A percentile compares a stretch with the other conserved stretches of the same genome.
Conservation (phyloP, 2,329 filamentous ascomycete genomes). For the Xylaria sp. region DNA sequence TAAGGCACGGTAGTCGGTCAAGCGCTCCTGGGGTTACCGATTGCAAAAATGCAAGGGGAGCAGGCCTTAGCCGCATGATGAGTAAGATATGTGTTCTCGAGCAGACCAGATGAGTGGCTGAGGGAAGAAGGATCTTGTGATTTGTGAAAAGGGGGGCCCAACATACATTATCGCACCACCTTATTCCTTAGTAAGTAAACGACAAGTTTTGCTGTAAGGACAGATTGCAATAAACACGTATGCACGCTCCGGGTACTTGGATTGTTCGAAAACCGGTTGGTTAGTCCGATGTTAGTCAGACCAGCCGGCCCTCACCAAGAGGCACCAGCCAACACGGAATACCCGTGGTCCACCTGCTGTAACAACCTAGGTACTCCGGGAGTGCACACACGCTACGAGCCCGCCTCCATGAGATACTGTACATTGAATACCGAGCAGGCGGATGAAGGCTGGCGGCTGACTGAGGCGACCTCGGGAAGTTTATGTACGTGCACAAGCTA, state of each 20-base stretch:
- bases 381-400: background rate
- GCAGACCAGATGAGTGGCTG: conserved; percentile 20
- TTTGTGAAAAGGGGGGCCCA: conserved; percentile 24
- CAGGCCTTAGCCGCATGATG: conserved; percentile 26
- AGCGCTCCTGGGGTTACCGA: background rate
- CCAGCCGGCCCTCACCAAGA: background rate
- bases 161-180: conserved; percentile 18
- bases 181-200: conserved; percentile 16
- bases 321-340: background rate
- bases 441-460: background rate
- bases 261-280: background rate
- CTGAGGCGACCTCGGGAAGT: too few relatives aligned
- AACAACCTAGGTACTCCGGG: background rate
- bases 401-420: background rate
- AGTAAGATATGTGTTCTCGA: conserved; percentile 23
- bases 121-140: conserved; percentile 23
- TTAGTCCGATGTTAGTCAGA: too few relatives aligned
- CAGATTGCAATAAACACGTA: conserved; percentile 18
- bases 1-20: background rate
- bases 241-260: background rate
- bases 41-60: conserved; percentile 8
- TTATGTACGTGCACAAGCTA: too few relatives aligned
- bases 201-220: conserved; percentile 7
- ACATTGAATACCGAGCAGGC: background rate
- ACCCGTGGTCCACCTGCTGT: too few relatives aligned